Evolutionary conservation across 257 asterid species (phyloP).

Genomic region (Solanum virginianum): DNA sequence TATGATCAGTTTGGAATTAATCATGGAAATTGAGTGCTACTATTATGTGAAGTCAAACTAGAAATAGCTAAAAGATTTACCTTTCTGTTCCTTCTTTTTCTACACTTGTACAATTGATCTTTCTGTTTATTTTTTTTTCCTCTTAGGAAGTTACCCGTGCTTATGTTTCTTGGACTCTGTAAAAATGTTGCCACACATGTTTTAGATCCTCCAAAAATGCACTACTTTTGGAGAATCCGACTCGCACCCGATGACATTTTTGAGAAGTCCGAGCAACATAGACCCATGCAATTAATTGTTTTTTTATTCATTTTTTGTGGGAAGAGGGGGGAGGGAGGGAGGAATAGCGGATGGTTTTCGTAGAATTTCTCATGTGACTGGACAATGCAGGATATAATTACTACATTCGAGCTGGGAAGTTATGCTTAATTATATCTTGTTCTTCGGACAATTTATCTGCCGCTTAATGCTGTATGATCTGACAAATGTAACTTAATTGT

Average conservation of each 20-base stretch:
- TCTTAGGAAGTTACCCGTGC: background rate
- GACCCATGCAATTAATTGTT: too few species aligned
- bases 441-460: background rate
- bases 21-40: background rate
- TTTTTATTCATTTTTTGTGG: background rate
- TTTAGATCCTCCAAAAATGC: too few species aligned
- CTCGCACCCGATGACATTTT: too few species aligned
- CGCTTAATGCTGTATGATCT: background rate
- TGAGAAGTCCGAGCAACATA: too few species aligned
- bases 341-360: background rate
- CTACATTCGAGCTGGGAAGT: background rate
- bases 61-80: background rate
- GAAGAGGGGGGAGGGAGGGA: background rate
- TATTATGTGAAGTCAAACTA: conserved; percentile 12
- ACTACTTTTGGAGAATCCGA: too few species aligned
- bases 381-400: background rate
- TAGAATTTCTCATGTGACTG: background rate
- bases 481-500: background rate
- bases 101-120: background rate
- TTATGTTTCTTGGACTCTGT: too few species aligned
- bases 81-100: background rate
- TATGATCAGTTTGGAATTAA: background rate
- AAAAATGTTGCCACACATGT: too few species aligned
- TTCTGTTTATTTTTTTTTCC: background rate
- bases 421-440: background rate